These are phyloP conservation scores for Bryoglossum gracile DNA, from an alignment of 495 filamentous ascomycete species.

Conservation along the genomic window DNA sequence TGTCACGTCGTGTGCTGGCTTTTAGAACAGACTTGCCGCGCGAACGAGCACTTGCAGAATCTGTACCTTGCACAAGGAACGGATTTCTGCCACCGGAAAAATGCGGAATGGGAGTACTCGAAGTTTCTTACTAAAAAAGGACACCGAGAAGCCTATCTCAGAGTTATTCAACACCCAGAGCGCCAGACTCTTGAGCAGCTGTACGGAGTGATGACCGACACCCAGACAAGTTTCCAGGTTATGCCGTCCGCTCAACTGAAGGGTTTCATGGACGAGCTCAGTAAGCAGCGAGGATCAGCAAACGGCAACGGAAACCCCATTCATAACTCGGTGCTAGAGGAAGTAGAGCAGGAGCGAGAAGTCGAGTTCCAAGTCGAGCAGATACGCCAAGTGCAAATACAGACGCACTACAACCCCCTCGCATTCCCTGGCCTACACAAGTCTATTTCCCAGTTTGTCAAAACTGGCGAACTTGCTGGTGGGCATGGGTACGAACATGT, in stretches of 20 bases:
- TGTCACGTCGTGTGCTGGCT: slow-evolving; percentile 43
- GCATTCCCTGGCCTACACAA: slow-evolving; percentile 31
- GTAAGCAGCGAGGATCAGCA: slow-evolving; percentile 18
- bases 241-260: slow-evolving; percentile 16
- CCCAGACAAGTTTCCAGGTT: slow-evolving; percentile 2
- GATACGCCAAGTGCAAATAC: slow-evolving; percentile 35
- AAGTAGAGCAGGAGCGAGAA: slow-evolving; percentile 42
- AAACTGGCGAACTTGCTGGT: slow-evolving; percentile 32
- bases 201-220: slow-evolving; percentile 29
- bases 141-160: slow-evolving; percentile 33
- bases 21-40: slow-evolving; percentile 51
- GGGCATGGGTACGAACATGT: slow-evolving; percentile 25
- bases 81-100: slow-evolving; percentile 44
- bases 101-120: slow-evolving; percentile 9
- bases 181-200: slow-evolving; percentile 39
- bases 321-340: slow-evolving; percentile 33
- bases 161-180: slow-evolving; percentile 33
- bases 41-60: slow-evolving; percentile 45
- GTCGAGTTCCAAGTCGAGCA: slow-evolving; percentile 34
- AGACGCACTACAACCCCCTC: slow-evolving; percentile 23
- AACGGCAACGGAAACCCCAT: slow-evolving; percentile 28
- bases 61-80: slow-evolving; percentile 51
- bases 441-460: slow-evolving; percentile 32
- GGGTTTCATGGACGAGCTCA: slow-evolving; percentile 27
- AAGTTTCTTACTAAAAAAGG: slow-evolving; percentile 23